Evolutionary conservation across 306 rosid species (phyloP).

Genomic region (Vachellia collinsii): DNA sequence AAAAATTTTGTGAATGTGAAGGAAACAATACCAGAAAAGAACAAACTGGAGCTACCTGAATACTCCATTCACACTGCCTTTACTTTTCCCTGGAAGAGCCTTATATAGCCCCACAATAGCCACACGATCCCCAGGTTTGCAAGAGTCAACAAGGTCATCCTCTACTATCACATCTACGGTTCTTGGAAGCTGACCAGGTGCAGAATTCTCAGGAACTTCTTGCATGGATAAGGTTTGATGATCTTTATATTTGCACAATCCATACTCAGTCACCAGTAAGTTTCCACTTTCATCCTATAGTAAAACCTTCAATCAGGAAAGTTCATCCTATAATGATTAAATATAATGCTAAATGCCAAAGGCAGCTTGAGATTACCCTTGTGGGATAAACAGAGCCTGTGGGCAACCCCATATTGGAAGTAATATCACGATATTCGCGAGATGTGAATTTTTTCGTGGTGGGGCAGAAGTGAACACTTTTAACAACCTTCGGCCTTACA

Average conservation of each 20-base stretch:
- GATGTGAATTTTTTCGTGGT: conserved; percentile 65
- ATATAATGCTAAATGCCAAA: conserved; percentile 32
- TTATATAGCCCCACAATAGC: conserved; percentile 88
- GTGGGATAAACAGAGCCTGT: conserved; percentile 97
- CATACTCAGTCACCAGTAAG: conserved; percentile 92
- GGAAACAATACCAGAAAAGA: conserved; percentile 2
- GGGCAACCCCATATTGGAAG: conserved; percentile 93
- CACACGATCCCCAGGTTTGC: conserved; percentile 99
- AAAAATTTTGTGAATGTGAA: conserved; percentile 18
- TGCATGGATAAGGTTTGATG: conserved; percentile 95
- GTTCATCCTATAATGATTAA: background rate
- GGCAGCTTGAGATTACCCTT: conserved; percentile 70
- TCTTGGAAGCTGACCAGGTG: conserved; percentile 99
- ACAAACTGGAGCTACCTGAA: conserved; percentile 69
- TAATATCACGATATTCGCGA: conserved; percentile 94
- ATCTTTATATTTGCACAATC: conserved; percentile 93
- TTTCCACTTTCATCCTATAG: conserved; percentile 90
- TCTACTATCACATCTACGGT: conserved; percentile 89
- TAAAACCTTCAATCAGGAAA: conserved; percentile 16
- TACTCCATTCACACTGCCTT: conserved; percentile 93
- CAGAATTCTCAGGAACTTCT: conserved; percentile 98
- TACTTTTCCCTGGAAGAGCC: conserved; percentile 90
- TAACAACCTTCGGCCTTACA: conserved; percentile 97
- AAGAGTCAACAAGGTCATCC: conserved; percentile 94
- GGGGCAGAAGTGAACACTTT: conserved; percentile 97